Conservation (phyloP, 768 basidiomycete genomes). For the Naganishia vaughanmartiniae region DNA sequence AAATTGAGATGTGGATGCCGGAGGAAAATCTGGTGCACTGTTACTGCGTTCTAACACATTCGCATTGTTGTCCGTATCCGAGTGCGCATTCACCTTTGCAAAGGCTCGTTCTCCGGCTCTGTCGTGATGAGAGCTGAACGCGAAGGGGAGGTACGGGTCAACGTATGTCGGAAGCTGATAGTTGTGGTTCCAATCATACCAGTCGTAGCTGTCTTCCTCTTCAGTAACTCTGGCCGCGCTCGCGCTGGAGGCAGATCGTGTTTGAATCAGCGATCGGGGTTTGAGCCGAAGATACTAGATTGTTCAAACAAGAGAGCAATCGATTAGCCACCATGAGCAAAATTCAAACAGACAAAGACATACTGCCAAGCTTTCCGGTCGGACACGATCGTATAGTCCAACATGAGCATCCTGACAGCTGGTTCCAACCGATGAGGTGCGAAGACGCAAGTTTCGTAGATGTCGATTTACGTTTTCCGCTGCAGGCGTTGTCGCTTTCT, state of each 20-base stretch:
- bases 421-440: not conserved
- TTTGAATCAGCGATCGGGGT: conserved; percentile 1
- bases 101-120: not conserved
- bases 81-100: not conserved
- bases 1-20: not conserved
- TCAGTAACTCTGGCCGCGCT: conserved; percentile 13
- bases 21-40: not conserved
- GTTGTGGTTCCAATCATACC: conserved; percentile 27
- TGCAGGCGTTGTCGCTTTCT: conserved; percentile 5
- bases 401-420: not conserved
- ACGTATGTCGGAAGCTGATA: conserved; percentile 24
- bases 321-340: not conserved
- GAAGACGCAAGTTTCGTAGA: conserved; percentile 11
- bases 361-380: conserved; percentile 5
- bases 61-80: not conserved
- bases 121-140: conserved; percentile 17
- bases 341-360: not conserved
- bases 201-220: conserved; percentile 20
- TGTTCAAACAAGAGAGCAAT: no score
- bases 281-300: conserved; percentile 15
- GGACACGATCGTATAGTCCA: not conserved
- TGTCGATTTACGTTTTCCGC: conserved; percentile 19
- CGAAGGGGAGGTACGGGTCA: conserved; percentile 21
- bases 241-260: conserved; percentile 3
- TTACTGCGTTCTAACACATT: not conserved